These are phyloP conservation scores for Phytophthora kernoviae DNA, from an alignment of 352 stramenopile species.

Conservation along the genomic window DNA sequence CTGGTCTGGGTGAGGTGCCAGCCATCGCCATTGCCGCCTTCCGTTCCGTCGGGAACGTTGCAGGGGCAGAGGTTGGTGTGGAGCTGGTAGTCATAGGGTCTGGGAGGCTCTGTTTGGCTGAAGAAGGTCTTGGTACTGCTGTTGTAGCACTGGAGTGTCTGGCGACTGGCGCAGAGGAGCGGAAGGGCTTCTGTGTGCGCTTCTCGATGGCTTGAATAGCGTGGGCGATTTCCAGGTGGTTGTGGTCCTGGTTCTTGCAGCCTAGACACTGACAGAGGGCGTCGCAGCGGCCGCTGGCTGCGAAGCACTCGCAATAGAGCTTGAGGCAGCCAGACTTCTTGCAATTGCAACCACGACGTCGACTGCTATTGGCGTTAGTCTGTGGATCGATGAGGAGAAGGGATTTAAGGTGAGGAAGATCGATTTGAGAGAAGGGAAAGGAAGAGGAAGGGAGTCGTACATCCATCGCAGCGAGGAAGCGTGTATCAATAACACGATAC, in stretches of 20 bases:
- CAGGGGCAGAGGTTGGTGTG: conserved; percentile 1
- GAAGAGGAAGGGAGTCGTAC: conserved; percentile 1
- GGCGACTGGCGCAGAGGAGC: conserved; percentile 30
- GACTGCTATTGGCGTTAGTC: conserved; percentile 10
- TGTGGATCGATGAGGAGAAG: conserved; percentile 12
- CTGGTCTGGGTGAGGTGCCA: conserved; percentile 9
- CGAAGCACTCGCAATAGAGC: conserved; percentile 90
- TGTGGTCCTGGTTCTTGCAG: conserved; percentile 78
- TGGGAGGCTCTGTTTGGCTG: background rate
- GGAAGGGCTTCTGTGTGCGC: conserved; percentile 52
- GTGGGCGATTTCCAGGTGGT: conserved; percentile 58
- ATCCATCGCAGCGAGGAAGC: background rate
- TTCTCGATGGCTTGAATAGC: conserved; percentile 62
- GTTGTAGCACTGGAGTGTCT: conserved; percentile 13
- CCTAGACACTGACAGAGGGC: conserved; percentile 75
- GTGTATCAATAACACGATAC: background rate
- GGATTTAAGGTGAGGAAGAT: background rate
- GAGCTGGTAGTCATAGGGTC: background rate
- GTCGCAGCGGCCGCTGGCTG: conserved; percentile 50
- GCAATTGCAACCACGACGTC: conserved; percentile 91
- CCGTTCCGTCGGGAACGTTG: conserved; percentile 21
- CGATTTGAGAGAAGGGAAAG: conserved; percentile 8
- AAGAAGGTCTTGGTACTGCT: background rate
- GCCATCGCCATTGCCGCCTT: conserved; percentile 27
- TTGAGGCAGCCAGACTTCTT: conserved; percentile 98